phyloP scores from a whole-genome alignment of 1,284 basidiomycete species.

The Marasmius tenuissimus region DNA sequence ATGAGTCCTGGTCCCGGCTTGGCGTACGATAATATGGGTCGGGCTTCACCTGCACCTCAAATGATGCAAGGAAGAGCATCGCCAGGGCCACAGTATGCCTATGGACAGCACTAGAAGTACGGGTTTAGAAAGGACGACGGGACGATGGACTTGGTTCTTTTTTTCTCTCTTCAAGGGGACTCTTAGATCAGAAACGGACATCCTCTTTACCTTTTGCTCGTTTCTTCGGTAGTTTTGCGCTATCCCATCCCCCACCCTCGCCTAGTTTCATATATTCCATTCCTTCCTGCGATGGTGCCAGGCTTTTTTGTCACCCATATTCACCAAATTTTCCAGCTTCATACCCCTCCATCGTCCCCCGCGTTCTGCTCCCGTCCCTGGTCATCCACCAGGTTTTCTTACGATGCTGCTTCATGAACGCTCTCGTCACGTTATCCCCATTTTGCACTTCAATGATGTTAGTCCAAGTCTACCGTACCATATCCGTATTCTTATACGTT shows the following conservation, averaged over 20 bases:
- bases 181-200: not conserved
- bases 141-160: not conserved
- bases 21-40: slow-evolving; percentile 33
- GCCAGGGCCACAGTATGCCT: slow-evolving; percentile 49
- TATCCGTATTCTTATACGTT: not conserved
- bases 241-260: not conserved
- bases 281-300: not conserved
- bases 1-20: slow-evolving; percentile 15
- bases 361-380: not conserved
- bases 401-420: not conserved
- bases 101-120: slow-evolving; percentile 22
- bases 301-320: not conserved
- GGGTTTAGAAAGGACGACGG: not conserved
- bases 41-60: slow-evolving; percentile 29
- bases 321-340: not conserved
- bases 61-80: slow-evolving; percentile 36
- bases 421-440: not conserved
- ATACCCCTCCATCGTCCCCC: not conserved
- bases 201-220: not conserved
- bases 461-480: not conserved
- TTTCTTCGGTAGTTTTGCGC: not conserved
- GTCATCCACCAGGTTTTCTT: not conserved
- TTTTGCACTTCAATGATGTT: not conserved
- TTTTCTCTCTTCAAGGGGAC: not conserved
- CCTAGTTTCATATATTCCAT: not conserved